Evolutionary conservation across 805 yeast species (phyloP).

Genomic region (Cyberlindnera petersonii): DNA sequence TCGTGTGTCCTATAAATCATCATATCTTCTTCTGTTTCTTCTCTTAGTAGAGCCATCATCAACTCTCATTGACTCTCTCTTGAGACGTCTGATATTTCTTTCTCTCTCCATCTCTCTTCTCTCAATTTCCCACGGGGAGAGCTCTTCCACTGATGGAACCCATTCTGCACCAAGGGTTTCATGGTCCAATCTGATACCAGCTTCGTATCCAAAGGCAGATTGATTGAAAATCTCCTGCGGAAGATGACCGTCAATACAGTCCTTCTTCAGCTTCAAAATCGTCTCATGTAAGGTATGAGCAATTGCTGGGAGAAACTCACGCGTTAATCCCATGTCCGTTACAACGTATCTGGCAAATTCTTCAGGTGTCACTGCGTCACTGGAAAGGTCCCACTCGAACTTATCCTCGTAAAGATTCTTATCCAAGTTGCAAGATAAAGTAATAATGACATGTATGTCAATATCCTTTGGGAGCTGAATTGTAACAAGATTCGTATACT

Average conservation of each 20-base stretch:
- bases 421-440: slow-evolving; percentile 76
- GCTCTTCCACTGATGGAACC: slow-evolving; percentile 83
- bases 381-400: slow-evolving; percentile 86
- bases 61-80: slow-evolving; percentile 82
- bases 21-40: slow-evolving; percentile 44
- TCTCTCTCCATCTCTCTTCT: slow-evolving; percentile 93
- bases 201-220: slow-evolving; percentile 57
- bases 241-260: slow-evolving; percentile 66
- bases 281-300: slow-evolving; percentile 84
- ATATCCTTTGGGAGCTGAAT: slow-evolving; percentile 65
- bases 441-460: slow-evolving; percentile 71
- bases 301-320: slow-evolving; percentile 88
- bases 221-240: slow-evolving; percentile 51
- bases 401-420: slow-evolving; percentile 85
- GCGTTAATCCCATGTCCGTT: slow-evolving; percentile 73
- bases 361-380: slow-evolving; percentile 56
- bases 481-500: slow-evolving; percentile 57
- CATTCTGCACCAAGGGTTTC: slow-evolving; percentile 77
- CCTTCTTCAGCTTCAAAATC: slow-evolving; percentile 70
- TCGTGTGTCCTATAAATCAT: slow-evolving; percentile 34
- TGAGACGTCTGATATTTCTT: slow-evolving; percentile 83
- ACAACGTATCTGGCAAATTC: slow-evolving; percentile 78
- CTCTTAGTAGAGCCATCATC: slow-evolving; percentile 44
- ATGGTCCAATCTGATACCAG: slow-evolving; percentile 68
- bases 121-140: slow-evolving; percentile 91